phyloP scores from a whole-genome alignment of 2,329 filamentous ascomycete species.

The Nemania sp. region DNA sequence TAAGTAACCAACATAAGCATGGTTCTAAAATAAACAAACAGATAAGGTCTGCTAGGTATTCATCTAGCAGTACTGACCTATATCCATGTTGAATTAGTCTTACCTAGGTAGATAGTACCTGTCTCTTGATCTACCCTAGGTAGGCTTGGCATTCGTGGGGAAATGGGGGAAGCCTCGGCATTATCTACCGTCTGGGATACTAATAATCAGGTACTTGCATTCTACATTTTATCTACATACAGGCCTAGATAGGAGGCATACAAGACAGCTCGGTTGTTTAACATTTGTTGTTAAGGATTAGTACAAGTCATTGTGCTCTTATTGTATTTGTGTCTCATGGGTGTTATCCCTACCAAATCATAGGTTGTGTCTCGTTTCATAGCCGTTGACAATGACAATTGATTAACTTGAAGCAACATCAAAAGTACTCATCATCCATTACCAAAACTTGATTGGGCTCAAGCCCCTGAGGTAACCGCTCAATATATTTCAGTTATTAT shows the following conservation, averaged over 20 bases:
- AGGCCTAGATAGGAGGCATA: background rate
- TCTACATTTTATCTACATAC: background rate
- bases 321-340: too few relatives aligned
- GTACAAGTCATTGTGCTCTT: too few relatives aligned
- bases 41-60: background rate
- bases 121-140: background rate
- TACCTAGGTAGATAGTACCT: background rate
- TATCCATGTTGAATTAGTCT: background rate
- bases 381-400: too few relatives aligned
- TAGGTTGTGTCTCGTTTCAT: too few relatives aligned
- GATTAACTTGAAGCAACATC: too few relatives aligned
- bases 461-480: too few relatives aligned
- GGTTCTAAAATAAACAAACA: background rate
- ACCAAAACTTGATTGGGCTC: too few relatives aligned
- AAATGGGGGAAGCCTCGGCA: slow-evolving; percentile 17
- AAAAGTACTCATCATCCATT: too few relatives aligned
- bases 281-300: too few relatives aligned
- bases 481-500: too few relatives aligned
- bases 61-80: background rate
- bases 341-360: too few relatives aligned
- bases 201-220: background rate
- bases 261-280: too few relatives aligned
- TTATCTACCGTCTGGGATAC: background rate
- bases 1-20: background rate
- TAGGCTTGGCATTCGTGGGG: slow-evolving; percentile 14